phyloP scores from a whole-genome alignment of 176 grass and related monocot species.

The Ensete ventricosum region DNA sequence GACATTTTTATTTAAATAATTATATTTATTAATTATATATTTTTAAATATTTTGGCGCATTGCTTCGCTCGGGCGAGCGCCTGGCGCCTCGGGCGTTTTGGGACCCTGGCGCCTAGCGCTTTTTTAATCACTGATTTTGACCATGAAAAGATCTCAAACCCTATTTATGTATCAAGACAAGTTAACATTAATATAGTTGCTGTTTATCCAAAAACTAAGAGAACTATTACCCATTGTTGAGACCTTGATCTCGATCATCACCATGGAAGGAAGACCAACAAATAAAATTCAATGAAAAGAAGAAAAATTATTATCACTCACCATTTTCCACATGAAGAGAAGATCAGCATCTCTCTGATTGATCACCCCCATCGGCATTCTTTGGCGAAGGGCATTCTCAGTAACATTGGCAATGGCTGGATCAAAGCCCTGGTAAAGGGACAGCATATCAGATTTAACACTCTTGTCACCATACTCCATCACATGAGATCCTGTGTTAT shows the following conservation, averaged over 20 bases:
- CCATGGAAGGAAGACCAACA: not conserved
- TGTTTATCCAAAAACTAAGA: too few relatives aligned
- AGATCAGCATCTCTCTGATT: constrained; percentile 91
- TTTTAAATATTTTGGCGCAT: too few relatives aligned
- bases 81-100: too few relatives aligned
- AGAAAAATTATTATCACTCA: constrained; percentile 23
- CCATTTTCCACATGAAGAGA: constrained; percentile 80
- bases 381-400: constrained; percentile 36
- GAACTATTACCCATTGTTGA: too few relatives aligned
- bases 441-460: constrained; percentile 74
- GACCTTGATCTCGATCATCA: not conserved
- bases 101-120: too few relatives aligned
- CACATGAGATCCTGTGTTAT: constrained; percentile 46
- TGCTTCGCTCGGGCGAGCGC: too few relatives aligned
- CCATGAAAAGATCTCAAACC: too few relatives aligned
- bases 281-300: not conserved
- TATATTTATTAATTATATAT: too few relatives aligned
- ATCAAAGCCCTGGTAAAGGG: constrained; percentile 83
- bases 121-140: too few relatives aligned
- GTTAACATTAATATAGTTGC: too few relatives aligned
- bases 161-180: too few relatives aligned
- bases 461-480: constrained; percentile 95
- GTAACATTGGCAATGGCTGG: constrained; percentile 49
- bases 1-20: too few relatives aligned
- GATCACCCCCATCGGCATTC: constrained; percentile 31